These are phyloP conservation scores for Skeletonema grethae DNA, from an alignment of 108 stramenopile species.

Conservation along the genomic window DNA sequence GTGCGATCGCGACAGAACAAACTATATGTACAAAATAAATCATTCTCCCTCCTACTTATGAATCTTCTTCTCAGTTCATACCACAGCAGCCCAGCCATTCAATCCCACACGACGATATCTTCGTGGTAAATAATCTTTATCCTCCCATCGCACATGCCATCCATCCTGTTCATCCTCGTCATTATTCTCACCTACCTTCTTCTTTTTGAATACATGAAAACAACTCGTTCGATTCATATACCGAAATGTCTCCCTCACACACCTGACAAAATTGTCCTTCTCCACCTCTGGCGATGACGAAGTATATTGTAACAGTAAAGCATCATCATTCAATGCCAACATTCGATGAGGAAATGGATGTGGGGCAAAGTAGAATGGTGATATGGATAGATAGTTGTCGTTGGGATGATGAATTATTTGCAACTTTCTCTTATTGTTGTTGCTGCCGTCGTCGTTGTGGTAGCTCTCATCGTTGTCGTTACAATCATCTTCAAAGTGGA, in stretches of 20 bases:
- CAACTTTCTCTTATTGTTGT: constrained; percentile 19
- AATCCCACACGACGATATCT: constrained; percentile 39
- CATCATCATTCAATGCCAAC: constrained; percentile 68
- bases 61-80: background rate
- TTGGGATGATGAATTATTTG: constrained; percentile 47
- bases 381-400: constrained; percentile 39
- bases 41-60: too few relatives aligned
- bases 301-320: constrained; percentile 53
- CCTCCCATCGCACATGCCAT: background rate
- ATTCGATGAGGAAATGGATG: constrained; percentile 48
- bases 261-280: constrained; percentile 66
- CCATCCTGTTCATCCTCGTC: background rate
- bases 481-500: background rate
- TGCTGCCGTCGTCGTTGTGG: background rate
- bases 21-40: too few relatives aligned
- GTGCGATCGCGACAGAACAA: too few relatives aligned
- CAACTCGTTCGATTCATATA: constrained; percentile 31
- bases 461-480: too few relatives aligned
- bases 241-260: constrained; percentile 44
- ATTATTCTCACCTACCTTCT: background rate
- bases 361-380: constrained; percentile 57
- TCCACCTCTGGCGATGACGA: constrained; percentile 81
- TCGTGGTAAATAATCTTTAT: constrained; percentile 11
- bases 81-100: constrained; percentile 29
- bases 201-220: constrained; percentile 26